These are phyloP conservation scores for Rhodosporidiobolus odoratus DNA, from an alignment of 768 basidiomycete species.

Conservation along the genomic window DNA sequence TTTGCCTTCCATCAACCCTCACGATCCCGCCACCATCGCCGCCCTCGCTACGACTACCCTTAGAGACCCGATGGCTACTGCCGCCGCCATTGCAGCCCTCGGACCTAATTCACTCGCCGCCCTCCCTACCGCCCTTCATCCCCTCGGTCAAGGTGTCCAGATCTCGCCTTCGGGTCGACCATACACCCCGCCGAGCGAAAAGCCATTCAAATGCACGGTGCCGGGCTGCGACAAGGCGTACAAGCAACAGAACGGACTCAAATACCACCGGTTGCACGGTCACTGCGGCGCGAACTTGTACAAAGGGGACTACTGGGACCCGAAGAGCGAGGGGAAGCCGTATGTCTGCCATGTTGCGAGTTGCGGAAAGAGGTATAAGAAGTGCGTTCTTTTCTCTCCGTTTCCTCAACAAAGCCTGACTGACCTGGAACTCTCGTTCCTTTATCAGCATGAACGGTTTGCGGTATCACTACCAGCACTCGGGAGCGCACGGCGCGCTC, in stretches of 20 bases:
- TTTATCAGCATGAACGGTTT: constrained; percentile 73
- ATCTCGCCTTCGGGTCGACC: constrained; percentile 53
- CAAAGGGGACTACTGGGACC: constrained; percentile 15
- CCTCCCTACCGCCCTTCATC: constrained; percentile 46
- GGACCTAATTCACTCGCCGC: constrained; percentile 28
- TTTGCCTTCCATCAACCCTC: constrained; percentile 44
- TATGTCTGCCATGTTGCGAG: constrained; percentile 39
- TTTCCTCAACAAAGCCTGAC: neutral
- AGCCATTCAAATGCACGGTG: constrained; percentile 62
- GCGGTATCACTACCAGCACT: constrained; percentile 93
- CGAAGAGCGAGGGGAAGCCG: constrained; percentile 34
- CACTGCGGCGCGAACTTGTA: constrained; percentile 40
- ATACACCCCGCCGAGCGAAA: constrained; percentile 50
- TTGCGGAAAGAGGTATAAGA: constrained; percentile 63
- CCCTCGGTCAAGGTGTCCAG: constrained; percentile 55
- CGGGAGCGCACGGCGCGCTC: constrained; percentile 86
- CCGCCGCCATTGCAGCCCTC: constrained; percentile 22
- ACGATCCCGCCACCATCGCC: constrained; percentile 47
- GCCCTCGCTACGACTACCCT: constrained; percentile 46
- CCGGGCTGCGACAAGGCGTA: constrained; percentile 46
- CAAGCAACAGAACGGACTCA: constrained; percentile 47
- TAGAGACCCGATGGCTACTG: constrained; percentile 34
- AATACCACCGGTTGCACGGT: constrained; percentile 44
- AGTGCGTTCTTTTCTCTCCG: constrained; percentile 47
- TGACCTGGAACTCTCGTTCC: neutral